Evolutionary conservation across 1,284 basidiomycete genomes (phyloP).

Genomic region (Athelia psychrophila): DNA sequence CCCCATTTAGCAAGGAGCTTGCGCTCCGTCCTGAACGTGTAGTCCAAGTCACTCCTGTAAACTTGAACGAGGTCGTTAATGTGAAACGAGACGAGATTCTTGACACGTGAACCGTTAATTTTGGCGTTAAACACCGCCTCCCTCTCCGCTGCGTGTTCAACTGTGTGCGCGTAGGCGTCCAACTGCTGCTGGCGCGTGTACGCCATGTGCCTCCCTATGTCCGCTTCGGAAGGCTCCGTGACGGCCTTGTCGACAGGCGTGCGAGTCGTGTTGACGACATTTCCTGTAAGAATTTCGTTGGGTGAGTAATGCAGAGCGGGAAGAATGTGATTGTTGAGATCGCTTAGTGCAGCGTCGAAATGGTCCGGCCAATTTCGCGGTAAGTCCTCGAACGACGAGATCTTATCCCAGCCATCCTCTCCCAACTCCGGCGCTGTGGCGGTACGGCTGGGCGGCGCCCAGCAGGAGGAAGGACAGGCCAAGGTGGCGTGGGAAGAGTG

Average conservation of each 20-base stretch:
- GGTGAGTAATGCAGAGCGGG: conserved; percentile 9
- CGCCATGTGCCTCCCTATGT: not conserved
- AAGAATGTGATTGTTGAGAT: conserved; percentile 12
- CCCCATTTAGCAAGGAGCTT: not conserved
- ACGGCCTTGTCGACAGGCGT: not conserved
- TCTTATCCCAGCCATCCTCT: not conserved
- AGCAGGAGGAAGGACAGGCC: too few species aligned
- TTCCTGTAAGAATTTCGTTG: conserved; percentile 11
- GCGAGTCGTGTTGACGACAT: not conserved
- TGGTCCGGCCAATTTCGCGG: conserved; percentile 9
- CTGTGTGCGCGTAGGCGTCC: not conserved
- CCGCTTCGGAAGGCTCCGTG: not conserved
- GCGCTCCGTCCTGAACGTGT: not conserved
- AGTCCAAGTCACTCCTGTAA: not conserved
- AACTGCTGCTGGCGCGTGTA: not conserved
- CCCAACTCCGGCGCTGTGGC: conserved; percentile 6
- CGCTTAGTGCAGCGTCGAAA: conserved; percentile 7
- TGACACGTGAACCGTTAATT: not conserved
- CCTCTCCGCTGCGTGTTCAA: not conserved
- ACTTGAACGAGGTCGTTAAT: not conserved
- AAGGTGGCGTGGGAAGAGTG: too few species aligned
- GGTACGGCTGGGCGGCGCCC: too few species aligned
- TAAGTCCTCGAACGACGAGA: not conserved
- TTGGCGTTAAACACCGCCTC: not conserved
- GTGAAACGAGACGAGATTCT: not conserved